Evolutionary conservation across 2,329 filamentous ascomycete genomes (phyloP).

Genomic region (Penicillium sp.): DNA sequence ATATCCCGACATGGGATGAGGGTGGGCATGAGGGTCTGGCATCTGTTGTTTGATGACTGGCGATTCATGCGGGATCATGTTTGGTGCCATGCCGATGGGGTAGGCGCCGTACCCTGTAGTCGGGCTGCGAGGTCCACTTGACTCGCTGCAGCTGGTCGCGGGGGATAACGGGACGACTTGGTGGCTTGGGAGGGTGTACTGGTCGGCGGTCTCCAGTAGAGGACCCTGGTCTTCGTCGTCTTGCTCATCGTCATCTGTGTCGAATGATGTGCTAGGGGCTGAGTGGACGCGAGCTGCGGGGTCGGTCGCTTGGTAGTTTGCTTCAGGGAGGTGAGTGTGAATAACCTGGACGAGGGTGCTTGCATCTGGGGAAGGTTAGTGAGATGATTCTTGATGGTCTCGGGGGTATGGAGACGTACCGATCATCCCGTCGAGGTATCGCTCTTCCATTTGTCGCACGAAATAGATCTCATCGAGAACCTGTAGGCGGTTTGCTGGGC

Average conservation of each 20-base stretch:
- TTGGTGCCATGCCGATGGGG: conserved; percentile 5
- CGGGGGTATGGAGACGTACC: conserved; percentile 18
- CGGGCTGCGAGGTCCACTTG: conserved; percentile 21
- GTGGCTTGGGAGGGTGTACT: background rate
- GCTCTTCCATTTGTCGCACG: conserved; percentile 35
- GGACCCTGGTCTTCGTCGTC: conserved; percentile 4
- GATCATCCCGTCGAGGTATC: conserved; percentile 29
- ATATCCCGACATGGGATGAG: conserved; percentile 12
- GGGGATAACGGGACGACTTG: conserved; percentile 18
- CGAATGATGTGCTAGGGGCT: background rate
- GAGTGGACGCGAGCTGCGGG: conserved; percentile 5
- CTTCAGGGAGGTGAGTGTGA: conserved; percentile 21
- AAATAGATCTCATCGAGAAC: conserved; percentile 38
- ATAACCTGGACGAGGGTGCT: conserved; percentile 21
- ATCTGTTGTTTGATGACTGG: conserved; percentile 9
- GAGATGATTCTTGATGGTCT: background rate
- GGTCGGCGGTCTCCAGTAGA: conserved; percentile 7
- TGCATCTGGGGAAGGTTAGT: conserved; percentile 12
- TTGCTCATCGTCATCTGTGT: conserved; percentile 4
- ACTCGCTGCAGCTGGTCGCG: conserved; percentile 17
- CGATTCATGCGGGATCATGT: conserved; percentile 12
- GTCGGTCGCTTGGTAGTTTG: conserved; percentile 13
- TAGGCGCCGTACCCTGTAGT: conserved; percentile 14
- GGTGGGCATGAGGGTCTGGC: conserved; percentile 5
- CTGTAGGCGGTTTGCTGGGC: conserved; percentile 27